Conservation (phyloP, 1,139 yeast species). For the Pichia sp. region DNA sequence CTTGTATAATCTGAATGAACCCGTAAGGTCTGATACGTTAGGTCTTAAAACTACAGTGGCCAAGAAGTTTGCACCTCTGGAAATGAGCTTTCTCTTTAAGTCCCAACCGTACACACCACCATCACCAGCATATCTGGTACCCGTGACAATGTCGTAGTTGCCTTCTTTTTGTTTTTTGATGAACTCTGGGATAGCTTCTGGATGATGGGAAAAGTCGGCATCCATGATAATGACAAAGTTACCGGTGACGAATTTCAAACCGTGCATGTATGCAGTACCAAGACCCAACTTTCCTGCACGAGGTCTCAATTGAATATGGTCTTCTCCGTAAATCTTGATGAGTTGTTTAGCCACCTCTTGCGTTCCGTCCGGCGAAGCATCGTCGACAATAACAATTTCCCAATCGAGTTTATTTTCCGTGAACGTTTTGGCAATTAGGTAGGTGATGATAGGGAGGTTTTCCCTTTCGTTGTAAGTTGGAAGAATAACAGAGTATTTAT, state of each 20-base stretch:
- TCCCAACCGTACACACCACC: slow-evolving; percentile 91
- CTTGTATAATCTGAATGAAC: slow-evolving; percentile 74
- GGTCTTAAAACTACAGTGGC: slow-evolving; percentile 74
- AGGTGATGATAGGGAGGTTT: slow-evolving; percentile 68
- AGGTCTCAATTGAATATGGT: slow-evolving; percentile 64
- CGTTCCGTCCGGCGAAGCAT: slow-evolving; percentile 80
- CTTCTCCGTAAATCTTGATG: slow-evolving; percentile 57
- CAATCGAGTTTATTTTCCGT: slow-evolving; percentile 57
- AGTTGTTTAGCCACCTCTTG: slow-evolving; percentile 69
- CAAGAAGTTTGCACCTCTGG: slow-evolving; percentile 78
- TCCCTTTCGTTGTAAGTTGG: slow-evolving; percentile 78
- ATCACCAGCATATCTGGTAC: slow-evolving; percentile 76
- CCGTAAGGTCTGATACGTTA: slow-evolving; percentile 71
- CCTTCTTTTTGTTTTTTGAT: slow-evolving; percentile 63
- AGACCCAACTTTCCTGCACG: slow-evolving; percentile 78
- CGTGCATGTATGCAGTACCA: slow-evolving; percentile 82
- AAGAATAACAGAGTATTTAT: slow-evolving; percentile 71
- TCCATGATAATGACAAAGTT: slow-evolving; percentile 80
- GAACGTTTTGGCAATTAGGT: slow-evolving; percentile 71
- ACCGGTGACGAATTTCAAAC: slow-evolving; percentile 68
- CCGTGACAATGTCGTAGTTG: slow-evolving; percentile 76
- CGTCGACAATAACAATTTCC: slow-evolving; percentile 80
- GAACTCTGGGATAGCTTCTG: slow-evolving; percentile 75
- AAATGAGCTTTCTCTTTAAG: slow-evolving; percentile 71
- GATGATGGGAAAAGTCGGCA: slow-evolving; percentile 82